A percentile compares a stretch with the other conserved stretches of the same genome.
These are phyloP conservation scores for Candida caryicola DNA, from an alignment of 805 yeast species.

Conservation along the genomic window DNA sequence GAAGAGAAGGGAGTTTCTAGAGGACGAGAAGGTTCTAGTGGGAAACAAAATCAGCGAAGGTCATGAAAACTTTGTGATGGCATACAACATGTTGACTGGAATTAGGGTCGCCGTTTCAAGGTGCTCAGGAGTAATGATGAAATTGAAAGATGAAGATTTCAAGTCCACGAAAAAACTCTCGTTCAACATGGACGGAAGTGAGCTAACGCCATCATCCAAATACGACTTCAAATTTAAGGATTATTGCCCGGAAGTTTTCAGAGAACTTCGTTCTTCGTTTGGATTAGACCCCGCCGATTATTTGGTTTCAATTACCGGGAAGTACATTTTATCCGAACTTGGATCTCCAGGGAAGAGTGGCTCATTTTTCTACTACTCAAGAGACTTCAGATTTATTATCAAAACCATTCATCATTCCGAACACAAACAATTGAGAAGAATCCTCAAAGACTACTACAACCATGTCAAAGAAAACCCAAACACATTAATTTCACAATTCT, in stretches of 20 bases:
- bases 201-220: constrained; percentile 87
- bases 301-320: constrained; percentile 85
- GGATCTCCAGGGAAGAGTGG: constrained; percentile 98
- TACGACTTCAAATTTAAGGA: constrained; percentile 97
- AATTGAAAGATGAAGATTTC: constrained; percentile 70
- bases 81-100: constrained; percentile 96
- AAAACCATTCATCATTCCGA: constrained; percentile 94
- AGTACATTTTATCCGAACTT: constrained; percentile 84
- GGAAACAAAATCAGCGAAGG: constrained; percentile 89
- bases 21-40: constrained; percentile 59
- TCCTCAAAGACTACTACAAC: constrained; percentile 70
- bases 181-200: constrained; percentile 84
- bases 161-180: constrained; percentile 71
- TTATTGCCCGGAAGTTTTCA: constrained; percentile 89
- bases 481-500: constrained; percentile 90
- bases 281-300: constrained; percentile 96
- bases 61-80: constrained; percentile 88
- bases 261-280: constrained; percentile 76
- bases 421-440: constrained; percentile 74
- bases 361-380: constrained; percentile 89
- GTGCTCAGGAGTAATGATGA: constrained; percentile 80
- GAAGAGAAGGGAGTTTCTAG: constrained; percentile 39
- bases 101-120: constrained; percentile 92
- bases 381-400: constrained; percentile 91
- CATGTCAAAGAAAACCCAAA: constrained; percentile 84